Evolutionary conservation across 352 stramenopile genomes (phyloP).

Genomic region (Phytophthora brassicae): DNA sequence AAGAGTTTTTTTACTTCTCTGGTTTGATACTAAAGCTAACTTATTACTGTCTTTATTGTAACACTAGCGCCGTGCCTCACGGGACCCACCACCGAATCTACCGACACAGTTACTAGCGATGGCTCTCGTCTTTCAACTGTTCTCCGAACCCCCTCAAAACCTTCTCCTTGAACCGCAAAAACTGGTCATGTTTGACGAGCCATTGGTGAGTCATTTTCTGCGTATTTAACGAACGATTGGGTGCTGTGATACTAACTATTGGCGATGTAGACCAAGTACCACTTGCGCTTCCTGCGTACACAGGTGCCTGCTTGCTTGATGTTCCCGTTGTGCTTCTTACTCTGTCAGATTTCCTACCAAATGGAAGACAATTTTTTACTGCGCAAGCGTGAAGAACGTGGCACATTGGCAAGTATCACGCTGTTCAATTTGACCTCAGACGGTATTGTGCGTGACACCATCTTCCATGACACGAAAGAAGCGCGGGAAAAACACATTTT

Average conservation of each 20-base stretch:
- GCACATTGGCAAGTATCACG: slow-evolving; percentile 70
- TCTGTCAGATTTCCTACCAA: slow-evolving; percentile 90
- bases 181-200: slow-evolving; percentile 84
- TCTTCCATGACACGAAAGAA: slow-evolving; percentile 88
- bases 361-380: slow-evolving; percentile 85
- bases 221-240: too few species aligned
- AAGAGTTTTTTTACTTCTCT: slow-evolving; percentile 4
- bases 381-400: slow-evolving; percentile 79
- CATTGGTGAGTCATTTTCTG: slow-evolving; percentile 57
- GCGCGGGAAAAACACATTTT: slow-evolving; percentile 83
- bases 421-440: slow-evolving; percentile 89
- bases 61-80: slow-evolving; percentile 56
- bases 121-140: slow-evolving; percentile 82
- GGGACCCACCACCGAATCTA: slow-evolving; percentile 75
- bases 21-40: not conserved
- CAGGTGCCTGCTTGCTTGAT: slow-evolving; percentile 80
- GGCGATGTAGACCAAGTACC: slow-evolving; percentile 74
- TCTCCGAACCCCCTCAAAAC: slow-evolving; percentile 83
- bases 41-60: slow-evolving; percentile 5
- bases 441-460: slow-evolving; percentile 81
- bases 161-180: slow-evolving; percentile 77
- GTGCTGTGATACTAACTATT: slow-evolving; percentile 22
- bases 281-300: slow-evolving; percentile 77
- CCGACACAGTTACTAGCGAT: slow-evolving; percentile 83
- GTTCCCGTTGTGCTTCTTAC: slow-evolving; percentile 81